Conservation (phyloP, 225 moss, liverwort and hornwort genomes). For the Ulota crispa region DNA sequence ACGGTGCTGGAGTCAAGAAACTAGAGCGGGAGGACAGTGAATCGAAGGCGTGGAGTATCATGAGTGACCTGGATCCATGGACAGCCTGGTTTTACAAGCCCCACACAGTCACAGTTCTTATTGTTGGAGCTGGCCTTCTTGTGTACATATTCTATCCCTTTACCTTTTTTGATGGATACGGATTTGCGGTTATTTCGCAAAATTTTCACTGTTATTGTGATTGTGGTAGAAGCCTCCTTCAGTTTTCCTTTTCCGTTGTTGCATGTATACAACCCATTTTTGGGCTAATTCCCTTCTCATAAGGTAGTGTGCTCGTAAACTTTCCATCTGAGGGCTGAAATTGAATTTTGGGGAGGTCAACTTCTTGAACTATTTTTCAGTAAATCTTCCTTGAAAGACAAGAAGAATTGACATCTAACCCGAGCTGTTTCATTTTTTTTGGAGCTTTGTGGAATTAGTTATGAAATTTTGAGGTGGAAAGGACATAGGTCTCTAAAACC, state of each 20-base stretch:
- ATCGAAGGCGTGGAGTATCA: constrained; percentile 58
- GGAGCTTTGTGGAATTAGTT: no score
- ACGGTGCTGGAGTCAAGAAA: constrained; percentile 11
- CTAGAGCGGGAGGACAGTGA: constrained; percentile 53
- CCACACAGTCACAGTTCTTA: constrained; percentile 64
- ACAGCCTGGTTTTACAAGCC: constrained; percentile 93
- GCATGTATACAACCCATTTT: no score
- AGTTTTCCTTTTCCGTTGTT: neutral
- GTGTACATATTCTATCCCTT: constrained; percentile 54
- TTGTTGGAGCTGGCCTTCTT: constrained; percentile 73
- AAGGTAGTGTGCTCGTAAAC: no score
- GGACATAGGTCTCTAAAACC: no score
- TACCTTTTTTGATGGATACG: neutral
- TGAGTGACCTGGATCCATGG: constrained; percentile 89
- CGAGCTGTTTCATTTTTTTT: no score
- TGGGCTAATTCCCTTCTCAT: no score
- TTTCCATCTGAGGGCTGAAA: no score
- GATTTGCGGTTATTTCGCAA: neutral
- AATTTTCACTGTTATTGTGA: neutral
- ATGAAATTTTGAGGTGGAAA: no score
- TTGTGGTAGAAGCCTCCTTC: constrained; percentile 7
- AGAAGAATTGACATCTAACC: no score
- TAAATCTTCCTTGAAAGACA: no score
- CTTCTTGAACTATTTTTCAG: no score
- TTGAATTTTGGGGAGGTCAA: no score